Evolutionary conservation across 1,284 basidiomycete species (phyloP).

Genomic region (Malassezia globosa): DNA sequence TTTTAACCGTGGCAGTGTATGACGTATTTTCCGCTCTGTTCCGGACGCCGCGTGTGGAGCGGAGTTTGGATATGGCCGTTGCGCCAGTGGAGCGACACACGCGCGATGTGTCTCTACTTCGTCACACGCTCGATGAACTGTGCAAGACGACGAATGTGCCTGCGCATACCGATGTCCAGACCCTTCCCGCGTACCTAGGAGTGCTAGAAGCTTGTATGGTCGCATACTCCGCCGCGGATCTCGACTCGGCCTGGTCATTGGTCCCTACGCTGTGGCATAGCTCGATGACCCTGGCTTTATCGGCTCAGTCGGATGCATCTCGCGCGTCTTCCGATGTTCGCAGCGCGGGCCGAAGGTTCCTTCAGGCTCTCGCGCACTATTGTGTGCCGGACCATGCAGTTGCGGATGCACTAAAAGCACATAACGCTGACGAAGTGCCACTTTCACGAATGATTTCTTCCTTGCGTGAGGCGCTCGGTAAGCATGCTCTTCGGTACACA

Average conservation of each 20-base stretch:
- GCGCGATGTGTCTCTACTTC: slow-evolving; percentile 8
- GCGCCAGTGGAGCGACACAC: neutral
- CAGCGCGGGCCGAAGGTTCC: slow-evolving; percentile 26
- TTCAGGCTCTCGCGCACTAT: slow-evolving; percentile 37
- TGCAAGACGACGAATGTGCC: slow-evolving; percentile 26
- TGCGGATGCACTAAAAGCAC: slow-evolving; percentile 20
- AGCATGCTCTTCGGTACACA: slow-evolving; percentile 35
- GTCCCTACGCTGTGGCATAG: slow-evolving; percentile 29
- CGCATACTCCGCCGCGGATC: slow-evolving; percentile 32
- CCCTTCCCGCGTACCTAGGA: slow-evolving; percentile 39
- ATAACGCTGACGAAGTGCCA: slow-evolving; percentile 17
- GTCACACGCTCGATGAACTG: slow-evolving; percentile 30
- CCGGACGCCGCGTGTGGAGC: slow-evolving; percentile 15
- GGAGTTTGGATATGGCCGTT: neutral
- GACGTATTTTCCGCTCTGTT: slow-evolving; percentile 44
- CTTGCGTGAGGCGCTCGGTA: slow-evolving; percentile 36
- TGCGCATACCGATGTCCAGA: slow-evolving; percentile 32
- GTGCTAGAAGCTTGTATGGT: slow-evolving; percentile 39
- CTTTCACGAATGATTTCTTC: slow-evolving; percentile 28
- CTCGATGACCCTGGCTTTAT: slow-evolving; percentile 27
- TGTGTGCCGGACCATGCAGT: slow-evolving; percentile 36
- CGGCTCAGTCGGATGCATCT: slow-evolving; percentile 36
- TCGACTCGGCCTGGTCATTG: slow-evolving; percentile 27
- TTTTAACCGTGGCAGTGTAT: slow-evolving; percentile 39
- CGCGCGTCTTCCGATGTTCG: slow-evolving; percentile 31